A percentile compares a stretch with the other conserved stretches of the same genome.
These are phyloP conservation scores for Helicostylum pulchrum DNA, from an alignment of 192 early-diverging fungal genomes.

Conservation along the genomic window DNA sequence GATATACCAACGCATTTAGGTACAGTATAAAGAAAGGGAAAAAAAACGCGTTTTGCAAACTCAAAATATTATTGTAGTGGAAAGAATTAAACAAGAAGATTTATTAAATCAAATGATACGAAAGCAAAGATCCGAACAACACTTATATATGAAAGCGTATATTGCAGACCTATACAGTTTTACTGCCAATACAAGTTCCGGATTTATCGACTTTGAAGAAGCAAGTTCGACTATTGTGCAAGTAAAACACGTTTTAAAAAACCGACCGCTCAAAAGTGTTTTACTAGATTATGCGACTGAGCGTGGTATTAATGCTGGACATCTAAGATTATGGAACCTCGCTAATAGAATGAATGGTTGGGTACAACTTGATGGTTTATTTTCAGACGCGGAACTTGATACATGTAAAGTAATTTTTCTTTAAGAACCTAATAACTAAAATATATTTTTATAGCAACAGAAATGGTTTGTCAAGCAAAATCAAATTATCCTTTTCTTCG, in stretches of 20 bases:
- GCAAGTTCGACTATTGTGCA: constrained; percentile 13
- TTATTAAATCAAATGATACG: constrained; percentile 49
- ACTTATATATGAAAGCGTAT: constrained; percentile 62
- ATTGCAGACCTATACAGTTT: constrained; percentile 67
- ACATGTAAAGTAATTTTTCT: not conserved
- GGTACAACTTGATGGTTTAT: not conserved
- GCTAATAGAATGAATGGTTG: constrained; percentile 46
- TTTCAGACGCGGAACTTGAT: not conserved
- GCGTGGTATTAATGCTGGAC: constrained; percentile 64
- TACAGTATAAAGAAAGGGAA: not conserved
- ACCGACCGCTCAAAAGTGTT: not conserved
- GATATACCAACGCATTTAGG: constrained; percentile 79
- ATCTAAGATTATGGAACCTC: constrained; percentile 86
- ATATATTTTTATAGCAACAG: constrained; percentile 12
- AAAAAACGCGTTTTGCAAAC: too few relatives aligned
- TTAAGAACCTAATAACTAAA: not conserved
- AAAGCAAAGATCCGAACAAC: constrained; percentile 69
- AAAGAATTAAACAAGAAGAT: constrained; percentile 66
- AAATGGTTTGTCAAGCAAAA: constrained; percentile 19
- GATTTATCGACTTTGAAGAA: constrained; percentile 71
- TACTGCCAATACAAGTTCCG: constrained; percentile 73
- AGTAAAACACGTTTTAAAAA: constrained; percentile 38
- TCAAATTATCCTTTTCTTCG: constrained; percentile 38
- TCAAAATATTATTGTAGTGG: not conserved
- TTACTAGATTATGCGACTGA: constrained; percentile 40